These are phyloP conservation scores for Penicillium tannophilum DNA, from an alignment of 495 filamentous ascomycete genomes.

Conservation along the genomic window DNA sequence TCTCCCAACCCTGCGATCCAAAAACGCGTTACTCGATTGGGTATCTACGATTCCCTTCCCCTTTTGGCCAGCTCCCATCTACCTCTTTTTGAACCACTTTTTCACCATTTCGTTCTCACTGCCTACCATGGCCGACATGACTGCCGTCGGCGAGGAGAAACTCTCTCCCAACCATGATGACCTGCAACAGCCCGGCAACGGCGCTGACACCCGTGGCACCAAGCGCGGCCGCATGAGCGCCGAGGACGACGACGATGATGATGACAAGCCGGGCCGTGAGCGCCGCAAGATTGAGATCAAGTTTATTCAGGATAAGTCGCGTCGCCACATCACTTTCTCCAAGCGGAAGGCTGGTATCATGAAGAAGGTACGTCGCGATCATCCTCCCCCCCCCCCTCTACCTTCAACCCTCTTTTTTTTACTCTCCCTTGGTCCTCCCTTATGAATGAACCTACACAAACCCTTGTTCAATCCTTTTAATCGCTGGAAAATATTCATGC, in stretches of 20 bases:
- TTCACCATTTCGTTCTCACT: conserved; percentile 6
- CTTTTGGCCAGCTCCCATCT: conserved; percentile 43
- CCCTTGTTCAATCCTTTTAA: not conserved
- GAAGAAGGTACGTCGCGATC: conserved; percentile 84
- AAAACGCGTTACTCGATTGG: conserved; percentile 59
- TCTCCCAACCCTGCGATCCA: conserved; percentile 46
- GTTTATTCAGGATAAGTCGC: conserved; percentile 99
- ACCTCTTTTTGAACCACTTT: conserved; percentile 6
- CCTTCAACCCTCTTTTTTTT: not conserved
- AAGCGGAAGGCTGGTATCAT: conserved; percentile 99
- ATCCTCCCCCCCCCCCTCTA: conserved; percentile 1
- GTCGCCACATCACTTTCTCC: conserved; percentile 99
- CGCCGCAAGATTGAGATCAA: conserved; percentile 99
- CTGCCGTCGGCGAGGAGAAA: conserved; percentile 50
- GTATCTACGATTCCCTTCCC: conserved; percentile 50
- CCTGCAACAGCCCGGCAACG: conserved; percentile 53
- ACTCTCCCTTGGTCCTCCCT: not conserved
- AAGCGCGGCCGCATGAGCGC: conserved; percentile 85
- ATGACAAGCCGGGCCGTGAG: conserved; percentile 97
- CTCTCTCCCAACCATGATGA: conserved; percentile 55
- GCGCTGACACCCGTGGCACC: conserved; percentile 74
- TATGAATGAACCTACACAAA: not conserved
- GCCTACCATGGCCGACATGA: conserved; percentile 46
- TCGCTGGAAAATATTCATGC: not conserved
- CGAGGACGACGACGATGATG: conserved; percentile 98